Evolutionary conservation across 2,329 filamentous ascomycete species (phyloP), one percentile per base, ranked within the genome.

Genomic region (Fusarium sp.): DNA sequence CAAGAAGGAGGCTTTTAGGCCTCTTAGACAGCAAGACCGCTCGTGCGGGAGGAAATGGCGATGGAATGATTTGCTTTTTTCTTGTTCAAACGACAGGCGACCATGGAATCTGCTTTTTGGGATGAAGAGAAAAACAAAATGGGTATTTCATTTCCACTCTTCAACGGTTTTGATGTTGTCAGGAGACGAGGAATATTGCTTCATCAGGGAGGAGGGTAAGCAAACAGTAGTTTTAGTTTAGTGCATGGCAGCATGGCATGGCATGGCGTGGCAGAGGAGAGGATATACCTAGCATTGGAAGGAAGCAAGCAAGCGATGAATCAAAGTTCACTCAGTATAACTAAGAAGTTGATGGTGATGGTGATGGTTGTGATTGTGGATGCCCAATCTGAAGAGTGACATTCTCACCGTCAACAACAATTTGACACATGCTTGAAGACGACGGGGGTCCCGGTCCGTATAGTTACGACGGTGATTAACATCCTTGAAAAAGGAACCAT

Each of bases 11-110:
- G 69, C 74, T 78, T 64, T 27, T 69, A 77, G 77, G 77, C 41
- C 74, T 76, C 74, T 70, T 79, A 78, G 77, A 78, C 69, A 70
- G 70, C 72, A 67, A 71, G 72, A 77, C 76, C 77, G 77, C 76
- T 78, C 77, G 62, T 77, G 77, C 77, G 77, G 77, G 77, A 73
- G 70, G 74, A 70, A 64, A 65, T 37, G 72, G 45, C 65, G 20
- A 64, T 43, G 56, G 64, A 41, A 65, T 48, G 75, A 76, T 58
- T 69, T 70, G 52, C 39, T 68, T 68, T 57, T 52, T 39, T 52
- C 33, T 50, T 27, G 11, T 64, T 68, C 37, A 45, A 63, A 69
- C 33, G 33, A 37, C 14, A 54, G 59, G 27, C 20, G 58, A 57
- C 45, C 50, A 58, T 52, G 33, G 56, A 52, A 48, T 41, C 39